phyloP scores from a whole-genome alignment of 306 rosid species.

The Cyclanthera cordifolia region DNA sequence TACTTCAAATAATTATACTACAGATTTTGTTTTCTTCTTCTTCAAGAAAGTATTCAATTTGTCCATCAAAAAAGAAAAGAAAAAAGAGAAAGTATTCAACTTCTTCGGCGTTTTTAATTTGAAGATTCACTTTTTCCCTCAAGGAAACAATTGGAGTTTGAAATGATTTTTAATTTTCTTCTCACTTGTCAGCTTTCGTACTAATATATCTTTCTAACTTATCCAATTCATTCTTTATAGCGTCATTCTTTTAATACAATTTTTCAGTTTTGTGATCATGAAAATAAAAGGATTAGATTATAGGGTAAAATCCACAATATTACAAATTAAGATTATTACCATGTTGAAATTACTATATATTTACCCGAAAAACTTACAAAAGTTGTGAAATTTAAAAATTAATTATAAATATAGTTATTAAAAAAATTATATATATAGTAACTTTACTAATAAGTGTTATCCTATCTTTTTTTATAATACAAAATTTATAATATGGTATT shows the following conservation, averaged over 20 bases:
- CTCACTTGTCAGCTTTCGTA: background rate
- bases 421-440: too few relatives aligned
- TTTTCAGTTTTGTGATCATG: background rate
- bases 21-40: background rate
- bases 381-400: background rate
- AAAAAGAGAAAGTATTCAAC: conserved; percentile 1
- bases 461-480: too few relatives aligned
- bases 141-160: background rate
- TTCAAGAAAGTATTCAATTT: background rate
- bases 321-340: background rate
- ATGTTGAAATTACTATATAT: background rate
- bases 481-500: too few relatives aligned
- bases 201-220: background rate
- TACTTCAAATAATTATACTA: background rate
- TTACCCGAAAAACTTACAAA: background rate
- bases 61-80: too few relatives aligned
- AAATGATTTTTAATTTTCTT: background rate
- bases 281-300: background rate
- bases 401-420: too few relatives aligned
- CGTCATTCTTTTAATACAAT: too few relatives aligned
- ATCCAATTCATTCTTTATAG: background rate
- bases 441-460: too few relatives aligned
- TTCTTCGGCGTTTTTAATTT: background rate
- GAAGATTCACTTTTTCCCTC: background rate
- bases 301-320: background rate